Evolutionary conservation across 2,329 filamentous ascomycete genomes (phyloP), one percentile per base, ranked within the genome.

Genomic region (Colletotrichum sp.): DNA sequence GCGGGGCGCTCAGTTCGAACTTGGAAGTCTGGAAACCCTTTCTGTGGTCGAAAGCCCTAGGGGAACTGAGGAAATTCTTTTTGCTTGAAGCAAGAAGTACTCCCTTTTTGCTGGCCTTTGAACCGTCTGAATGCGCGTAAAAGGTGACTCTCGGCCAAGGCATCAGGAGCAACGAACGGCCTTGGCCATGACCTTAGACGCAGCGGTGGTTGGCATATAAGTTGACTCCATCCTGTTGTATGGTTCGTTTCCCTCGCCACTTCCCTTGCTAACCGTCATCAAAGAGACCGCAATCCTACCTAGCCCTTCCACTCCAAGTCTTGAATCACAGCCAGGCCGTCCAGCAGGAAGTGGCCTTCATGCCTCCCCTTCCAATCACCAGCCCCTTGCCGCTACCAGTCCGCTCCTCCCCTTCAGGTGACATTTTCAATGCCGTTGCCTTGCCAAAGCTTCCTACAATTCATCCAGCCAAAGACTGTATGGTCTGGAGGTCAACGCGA

Each of bases 101-200:
- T 18, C 36, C 6, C 8, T 44, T 18, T 44, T 2, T 49, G 9
- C 5, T 49, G 9, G 5, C 39, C 6, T 49, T 21, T n/a, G 9
- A n/a, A 0, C 7, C 18, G 6, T 12, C 18, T 49, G 39, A n/a
- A 49, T n/a, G 5, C 18, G 39, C 6, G 9, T 6, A 44, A 0
- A 12, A 12, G 39, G 3, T 12, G 3, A n/a, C 39, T 49, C 39
- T n/a, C 18, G 39, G 39, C 3, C 9, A 49, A 49, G 39, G 3
- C 39, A 21, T 0, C 3, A 49, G 39, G 39, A 44, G 18, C 39
- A 44, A 44, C 36, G 36, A 44, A 10, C 36, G 8, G 16, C 36
- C 0, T 44, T n/a, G 8, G 36, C 1, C 16, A 10, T 10, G 34
- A 8, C 3, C 4, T 16, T 2, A 9, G 0, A 9, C 1, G 8